phyloP scores from a whole-genome alignment of 169 alveolate species.

The Amoebophrya sp. region DNA sequence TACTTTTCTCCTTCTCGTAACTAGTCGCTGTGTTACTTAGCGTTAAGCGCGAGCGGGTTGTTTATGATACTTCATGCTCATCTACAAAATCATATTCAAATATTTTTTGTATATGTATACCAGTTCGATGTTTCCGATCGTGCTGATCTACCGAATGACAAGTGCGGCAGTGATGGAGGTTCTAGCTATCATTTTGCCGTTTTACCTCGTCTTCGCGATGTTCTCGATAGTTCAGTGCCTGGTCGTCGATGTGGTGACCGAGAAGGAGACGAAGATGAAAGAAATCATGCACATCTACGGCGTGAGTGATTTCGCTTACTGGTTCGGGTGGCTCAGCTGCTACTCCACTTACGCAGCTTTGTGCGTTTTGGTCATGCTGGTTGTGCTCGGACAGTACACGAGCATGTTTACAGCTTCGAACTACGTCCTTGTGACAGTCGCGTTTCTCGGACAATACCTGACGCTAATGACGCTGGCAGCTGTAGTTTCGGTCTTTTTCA shows the following conservation, averaged over 20 bases:
- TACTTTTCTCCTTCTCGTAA: no score
- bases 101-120: no score
- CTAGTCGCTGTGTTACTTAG: no score
- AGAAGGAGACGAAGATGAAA: slow-evolving; percentile 64
- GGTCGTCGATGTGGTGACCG: slow-evolving; percentile 53
- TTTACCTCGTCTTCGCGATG: background rate
- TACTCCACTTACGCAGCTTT: background rate
- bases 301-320: slow-evolving; percentile 58
- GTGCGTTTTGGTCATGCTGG: background rate
- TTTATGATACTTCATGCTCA: no score
- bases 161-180: background rate
- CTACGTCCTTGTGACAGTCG: background rate
- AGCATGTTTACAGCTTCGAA: background rate
- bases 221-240: slow-evolving; percentile 9
- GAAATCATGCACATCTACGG: slow-evolving; percentile 79
- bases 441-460: background rate
- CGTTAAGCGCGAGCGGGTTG: no score
- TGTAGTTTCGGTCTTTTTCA: background rate
- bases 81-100: no score
- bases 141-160: background rate
- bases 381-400: background rate
- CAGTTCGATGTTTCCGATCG: no score
- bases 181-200: background rate
- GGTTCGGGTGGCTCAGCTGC: slow-evolving; percentile 59
- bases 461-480: background rate